Evolutionary conservation across 176 grass and related monocot genomes (phyloP).

Genomic region (Avena eriantha): DNA sequence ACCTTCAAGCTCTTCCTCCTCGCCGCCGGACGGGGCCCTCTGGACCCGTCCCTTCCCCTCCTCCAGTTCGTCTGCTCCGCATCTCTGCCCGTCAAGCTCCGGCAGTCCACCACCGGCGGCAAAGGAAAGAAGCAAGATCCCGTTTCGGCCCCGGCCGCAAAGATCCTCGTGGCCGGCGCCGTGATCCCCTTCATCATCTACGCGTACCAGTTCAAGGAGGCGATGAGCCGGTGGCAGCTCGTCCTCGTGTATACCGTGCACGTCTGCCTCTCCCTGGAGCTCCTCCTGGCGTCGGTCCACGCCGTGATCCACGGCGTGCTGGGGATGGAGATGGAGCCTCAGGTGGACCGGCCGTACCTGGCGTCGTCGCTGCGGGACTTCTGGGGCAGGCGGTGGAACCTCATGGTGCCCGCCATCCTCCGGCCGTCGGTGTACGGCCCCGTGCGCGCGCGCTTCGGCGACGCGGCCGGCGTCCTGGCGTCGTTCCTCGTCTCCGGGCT

Average conservation of each 20-base stretch:
- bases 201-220: conserved; percentile 15
- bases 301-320: conserved; percentile 41
- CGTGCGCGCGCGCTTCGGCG: neutral
- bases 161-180: neutral
- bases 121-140: neutral
- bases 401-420: conserved; percentile 16
- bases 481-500: conserved; percentile 13
- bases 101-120: neutral
- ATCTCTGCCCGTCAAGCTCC: neutral
- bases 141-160: neutral
- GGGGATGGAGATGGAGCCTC: conserved; percentile 71
- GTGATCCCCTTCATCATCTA: conserved; percentile 7
- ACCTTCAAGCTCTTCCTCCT: conserved; percentile 24
- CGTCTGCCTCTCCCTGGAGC: neutral
- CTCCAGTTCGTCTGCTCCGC: conserved; percentile 1
- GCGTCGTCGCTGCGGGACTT: conserved; percentile 10
- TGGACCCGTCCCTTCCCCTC: conserved; percentile 2
- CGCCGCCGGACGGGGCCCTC: neutral
- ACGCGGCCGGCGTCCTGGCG: neutral
- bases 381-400: conserved; percentile 17
- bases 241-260: neutral
- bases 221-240: conserved; percentile 4
- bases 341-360: conserved; percentile 45
- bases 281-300: neutral
- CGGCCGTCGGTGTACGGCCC: neutral